Evolutionary conservation across 495 filamentous ascomycete species (phyloP).

Genomic region (Antarctomyces pellizariae): DNA sequence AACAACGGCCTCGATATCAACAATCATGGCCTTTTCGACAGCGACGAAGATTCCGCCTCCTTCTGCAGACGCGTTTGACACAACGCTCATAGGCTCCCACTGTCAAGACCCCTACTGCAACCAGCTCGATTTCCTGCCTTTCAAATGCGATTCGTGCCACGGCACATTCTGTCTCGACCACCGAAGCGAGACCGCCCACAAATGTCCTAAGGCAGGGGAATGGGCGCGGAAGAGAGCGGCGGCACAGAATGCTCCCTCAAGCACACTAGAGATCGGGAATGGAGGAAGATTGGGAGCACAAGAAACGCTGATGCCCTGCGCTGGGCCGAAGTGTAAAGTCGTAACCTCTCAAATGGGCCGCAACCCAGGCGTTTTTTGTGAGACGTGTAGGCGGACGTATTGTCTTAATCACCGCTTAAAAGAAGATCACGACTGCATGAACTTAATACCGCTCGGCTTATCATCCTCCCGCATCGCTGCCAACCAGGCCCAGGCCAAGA

Average conservation of each 20-base stretch:
- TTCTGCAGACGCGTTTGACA: no score
- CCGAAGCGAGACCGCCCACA: conserved; percentile 66
- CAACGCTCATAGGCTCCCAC: conserved; percentile 67
- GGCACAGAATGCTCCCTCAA: conserved; percentile 19
- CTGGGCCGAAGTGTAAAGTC: conserved; percentile 55
- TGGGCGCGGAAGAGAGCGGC: conserved; percentile 56
- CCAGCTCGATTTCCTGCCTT: conserved; percentile 89
- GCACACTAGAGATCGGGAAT: no score
- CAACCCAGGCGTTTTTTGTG: conserved; percentile 59
- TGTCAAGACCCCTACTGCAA: conserved; percentile 83
- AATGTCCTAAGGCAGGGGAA: conserved; percentile 58
- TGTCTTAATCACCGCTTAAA: conserved; percentile 76
- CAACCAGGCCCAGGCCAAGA: conserved; percentile 29
- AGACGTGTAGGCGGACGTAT: conserved; percentile 60
- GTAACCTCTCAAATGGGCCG: conserved; percentile 49
- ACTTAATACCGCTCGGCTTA: conserved; percentile 38
- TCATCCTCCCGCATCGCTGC: no score
- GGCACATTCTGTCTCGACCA: conserved; percentile 87
- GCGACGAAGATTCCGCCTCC: no score
- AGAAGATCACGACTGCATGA: conserved; percentile 70
- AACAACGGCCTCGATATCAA: no score
- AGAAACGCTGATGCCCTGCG: conserved; percentile 36
- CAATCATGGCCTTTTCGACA: no score
- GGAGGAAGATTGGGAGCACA: conserved; percentile 19
- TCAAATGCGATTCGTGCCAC: conserved; percentile 70